These are phyloP conservation scores for Halteria grandinella DNA, from an alignment of 73 alveolate species.

Conservation along the genomic window DNA sequence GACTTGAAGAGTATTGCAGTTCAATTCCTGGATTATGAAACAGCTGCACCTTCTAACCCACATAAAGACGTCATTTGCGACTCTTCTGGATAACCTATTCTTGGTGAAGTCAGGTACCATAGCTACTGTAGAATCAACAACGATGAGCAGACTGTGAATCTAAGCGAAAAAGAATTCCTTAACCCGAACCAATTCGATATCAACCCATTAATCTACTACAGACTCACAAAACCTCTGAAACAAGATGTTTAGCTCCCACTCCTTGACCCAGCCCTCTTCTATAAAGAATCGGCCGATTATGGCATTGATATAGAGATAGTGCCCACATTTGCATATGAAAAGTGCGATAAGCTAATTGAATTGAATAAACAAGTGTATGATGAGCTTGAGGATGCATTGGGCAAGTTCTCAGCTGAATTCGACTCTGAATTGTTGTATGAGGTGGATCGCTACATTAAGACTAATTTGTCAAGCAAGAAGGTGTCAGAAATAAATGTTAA, in stretches of 20 bases:
- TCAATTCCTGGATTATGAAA: not conserved
- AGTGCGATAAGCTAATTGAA: not conserved
- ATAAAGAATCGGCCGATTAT: conserved; percentile 2
- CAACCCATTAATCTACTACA: conserved; percentile 2
- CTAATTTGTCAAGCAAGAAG: not conserved
- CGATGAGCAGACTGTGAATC: not conserved
- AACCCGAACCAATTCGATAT: not conserved
- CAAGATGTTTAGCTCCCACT: conserved; percentile 15
- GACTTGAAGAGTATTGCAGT: not conserved
- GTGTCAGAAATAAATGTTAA: too few species aligned
- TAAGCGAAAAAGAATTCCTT: not conserved
- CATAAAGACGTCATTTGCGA: too few species aligned
- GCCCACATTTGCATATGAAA: conserved; percentile 13
- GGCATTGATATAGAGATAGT: conserved; percentile 26
- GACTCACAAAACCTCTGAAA: conserved; percentile 21
- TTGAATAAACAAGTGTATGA: not conserved
- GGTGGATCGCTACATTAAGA: not conserved
- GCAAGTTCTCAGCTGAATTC: not conserved
- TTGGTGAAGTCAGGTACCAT: too few species aligned
- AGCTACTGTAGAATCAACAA: not conserved
- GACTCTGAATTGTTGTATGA: not conserved
- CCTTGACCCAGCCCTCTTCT: not conserved
- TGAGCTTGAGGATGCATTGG: not conserved
- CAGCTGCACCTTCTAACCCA: too few species aligned
- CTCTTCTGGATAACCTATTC: too few species aligned